Base-by-base conservation (phyloP, 2,329 filamentous ascomycete genomes). In the Cadophora sp. region DNA sequence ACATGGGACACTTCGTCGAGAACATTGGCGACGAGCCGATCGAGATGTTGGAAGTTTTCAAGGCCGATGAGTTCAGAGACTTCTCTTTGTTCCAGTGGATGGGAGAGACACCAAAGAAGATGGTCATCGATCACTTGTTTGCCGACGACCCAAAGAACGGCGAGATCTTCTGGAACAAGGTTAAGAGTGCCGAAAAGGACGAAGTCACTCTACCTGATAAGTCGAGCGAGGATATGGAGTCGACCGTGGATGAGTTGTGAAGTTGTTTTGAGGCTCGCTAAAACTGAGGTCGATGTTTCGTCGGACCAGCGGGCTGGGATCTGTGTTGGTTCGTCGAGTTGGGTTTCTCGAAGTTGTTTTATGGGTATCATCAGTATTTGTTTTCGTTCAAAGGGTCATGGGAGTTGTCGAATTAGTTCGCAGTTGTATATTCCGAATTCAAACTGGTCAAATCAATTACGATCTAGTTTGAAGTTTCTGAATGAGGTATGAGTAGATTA, bases 1-100 rank as follows among this genome's bases (percentile, higher is more conserved):
- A 92, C 77, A 92, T 91, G 83, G 91, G 90, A 6, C 91, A 94
- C 75, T 94, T 92, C 75, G 90, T 94, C 62, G 91, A 94, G 83
- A 93, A 93, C 73, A 87, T 93, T 47, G 88, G 90, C 22, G 87
- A 92, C 61, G 91, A 93, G 77, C 85, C 89, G 7, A 79, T 94
- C 4, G 90, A 92, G 78, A 90, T 94, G 79, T 80, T 94, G 14
- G 91, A 94, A 79, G 87, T 94, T n/a, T 92, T 94, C 80, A 83
- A 87, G 56, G 85, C 89, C 0, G 87, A 91, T 70, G 83, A 89
- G 76, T 94, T 93, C 75, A 82, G 88, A 69, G 90, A 93, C 75
- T 91, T 93, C 72, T 90, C 87, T 0, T 81, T 92, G 20, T 91
- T 91, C 79, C 88, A 92, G 79, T 93, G 90, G 90, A 82, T 93